Conservation (phyloP, 2,329 filamentous ascomycete species). For the Epichloe uncinata region DNA sequence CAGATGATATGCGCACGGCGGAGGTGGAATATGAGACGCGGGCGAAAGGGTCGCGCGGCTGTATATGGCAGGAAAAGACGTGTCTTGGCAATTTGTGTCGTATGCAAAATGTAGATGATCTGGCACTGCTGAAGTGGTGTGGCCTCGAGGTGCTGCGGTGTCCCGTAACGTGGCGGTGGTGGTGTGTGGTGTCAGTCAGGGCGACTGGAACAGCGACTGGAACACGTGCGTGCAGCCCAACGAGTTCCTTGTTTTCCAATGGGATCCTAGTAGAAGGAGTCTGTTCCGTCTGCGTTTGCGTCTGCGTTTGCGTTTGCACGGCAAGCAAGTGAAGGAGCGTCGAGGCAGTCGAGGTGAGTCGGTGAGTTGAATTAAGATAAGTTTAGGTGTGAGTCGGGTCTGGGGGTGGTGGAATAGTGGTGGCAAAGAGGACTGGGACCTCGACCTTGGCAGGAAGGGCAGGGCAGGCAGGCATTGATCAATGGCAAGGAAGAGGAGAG, state of each 20-base stretch:
- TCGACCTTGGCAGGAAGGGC: neutral
- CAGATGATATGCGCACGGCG: neutral
- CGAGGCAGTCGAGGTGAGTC: neutral
- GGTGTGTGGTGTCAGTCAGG: neutral
- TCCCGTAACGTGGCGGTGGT: neutral
- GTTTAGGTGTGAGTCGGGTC: too few relatives aligned
- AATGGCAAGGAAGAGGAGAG: neutral
- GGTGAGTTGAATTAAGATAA: neutral
- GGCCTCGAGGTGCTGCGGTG: constrained; percentile 1
- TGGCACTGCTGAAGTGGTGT: neutral
- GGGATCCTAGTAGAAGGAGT: neutral
- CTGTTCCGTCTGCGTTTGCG: neutral
- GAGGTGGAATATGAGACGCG: neutral
- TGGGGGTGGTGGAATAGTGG: neutral
- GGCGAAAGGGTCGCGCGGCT: neutral
- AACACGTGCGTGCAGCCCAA: neutral
- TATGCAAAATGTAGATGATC: neutral
- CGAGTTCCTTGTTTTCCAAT: neutral
- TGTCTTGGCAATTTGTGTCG: neutral
- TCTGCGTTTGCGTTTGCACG: neutral
- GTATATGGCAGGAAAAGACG: neutral
- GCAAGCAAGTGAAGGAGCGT: neutral
- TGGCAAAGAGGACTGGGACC: neutral
- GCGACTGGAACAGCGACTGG: neutral
- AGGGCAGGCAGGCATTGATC: neutral